phyloP scores from a whole-genome alignment of 1,284 basidiomycete species.

The Sporisorium exsertum region DNA sequence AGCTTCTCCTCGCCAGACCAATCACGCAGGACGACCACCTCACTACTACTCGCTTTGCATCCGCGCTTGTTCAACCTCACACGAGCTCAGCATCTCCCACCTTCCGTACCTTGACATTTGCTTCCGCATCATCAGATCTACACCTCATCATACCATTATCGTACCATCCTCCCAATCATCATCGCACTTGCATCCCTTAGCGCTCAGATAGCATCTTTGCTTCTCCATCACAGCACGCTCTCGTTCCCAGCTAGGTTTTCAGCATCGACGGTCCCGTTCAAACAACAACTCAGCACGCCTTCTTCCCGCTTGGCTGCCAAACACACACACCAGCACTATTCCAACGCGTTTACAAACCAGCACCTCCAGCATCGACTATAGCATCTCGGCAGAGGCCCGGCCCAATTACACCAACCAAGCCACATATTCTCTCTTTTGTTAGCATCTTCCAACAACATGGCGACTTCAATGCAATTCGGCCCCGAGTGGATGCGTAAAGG shows the following conservation, averaged over 20 bases:
- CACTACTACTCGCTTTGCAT: constrained; percentile 11
- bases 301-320: background rate
- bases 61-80: background rate
- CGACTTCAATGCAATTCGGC: constrained; percentile 65
- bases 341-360: constrained; percentile 4
- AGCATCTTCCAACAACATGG: constrained; percentile 39
- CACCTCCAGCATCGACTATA: constrained; percentile 9
- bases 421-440: background rate
- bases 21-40: background rate
- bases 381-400: background rate
- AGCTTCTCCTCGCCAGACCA: background rate
- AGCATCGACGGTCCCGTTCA: background rate
- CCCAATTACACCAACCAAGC: background rate
- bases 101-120: background rate
- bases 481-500: constrained; percentile 68
- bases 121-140: background rate
- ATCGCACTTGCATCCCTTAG: background rate
- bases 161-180: background rate
- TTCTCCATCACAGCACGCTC: background rate
- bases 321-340: background rate
- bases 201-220: background rate
- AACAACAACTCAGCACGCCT: background rate
- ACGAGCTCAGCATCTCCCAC: background rate
- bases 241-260: background rate
- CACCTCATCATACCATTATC: background rate